Base-by-base conservation (phyloP, 192 early-diverging fungal genomes). In the Backusella morwellensis region DNA sequence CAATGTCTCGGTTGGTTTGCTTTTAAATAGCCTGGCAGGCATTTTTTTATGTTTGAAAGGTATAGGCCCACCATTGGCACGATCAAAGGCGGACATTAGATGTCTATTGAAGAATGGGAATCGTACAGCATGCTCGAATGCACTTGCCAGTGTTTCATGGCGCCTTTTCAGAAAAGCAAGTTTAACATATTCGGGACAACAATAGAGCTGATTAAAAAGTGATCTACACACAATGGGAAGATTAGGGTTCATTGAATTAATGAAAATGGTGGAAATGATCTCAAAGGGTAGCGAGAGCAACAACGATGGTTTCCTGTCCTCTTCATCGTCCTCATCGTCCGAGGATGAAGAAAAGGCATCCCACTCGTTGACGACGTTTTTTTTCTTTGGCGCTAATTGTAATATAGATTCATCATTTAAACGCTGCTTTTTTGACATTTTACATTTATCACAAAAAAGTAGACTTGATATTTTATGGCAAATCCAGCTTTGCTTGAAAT, bases 211-310 rank as follows among this genome's bases (percentile, higher is more conserved):
- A 29, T 56, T 32, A 54, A 66, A 75, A 1, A 81, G 23, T 6
- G 23, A 11, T 54, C 66, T 72, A 19, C 76, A 78, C 8, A 50
- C 50, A 11, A 84, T 19, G 4, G 76, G 76, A 34, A 84, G 36
- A 6, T 75, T 26, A 34, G 54, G 47, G 23, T 84, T 84, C 36
- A 74, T 66, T 2, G 82, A 77, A 11, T 17, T 72, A 36, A 84
- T 73, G 47, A 84, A 84, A 34, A 84, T 80, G 4, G 36, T 40
- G 9, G 70, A 74, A 1, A 84, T 50, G n/a, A 84, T 74, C 67
- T 84, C 82, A 75, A 68, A 73, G 21, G 82, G 82, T 14, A 84
- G 47, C 19, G 44, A 9, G 17, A 70, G 35, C 26, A 71, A 35
- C 23, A 56, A 26, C 1, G 38, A 67, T 0, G 68, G 56, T 4